Evolutionary conservation across 2,329 filamentous ascomycete genomes (phyloP).

Genomic region (Colletotrichum navitas): DNA sequence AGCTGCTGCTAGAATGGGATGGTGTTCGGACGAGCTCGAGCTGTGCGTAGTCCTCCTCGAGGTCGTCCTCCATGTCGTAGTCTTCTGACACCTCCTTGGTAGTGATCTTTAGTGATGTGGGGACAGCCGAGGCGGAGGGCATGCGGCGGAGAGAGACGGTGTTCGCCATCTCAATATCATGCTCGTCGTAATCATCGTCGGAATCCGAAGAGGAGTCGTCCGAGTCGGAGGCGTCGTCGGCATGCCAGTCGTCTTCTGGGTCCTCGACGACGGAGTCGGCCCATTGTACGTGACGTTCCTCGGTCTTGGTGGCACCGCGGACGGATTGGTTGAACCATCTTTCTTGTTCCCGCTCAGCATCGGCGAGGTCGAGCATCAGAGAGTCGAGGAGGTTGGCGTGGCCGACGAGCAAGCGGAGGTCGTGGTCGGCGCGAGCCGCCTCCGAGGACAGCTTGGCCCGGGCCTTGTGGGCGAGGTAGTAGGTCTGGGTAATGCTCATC

Average conservation of each 20-base stretch:
- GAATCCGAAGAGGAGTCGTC: conserved; percentile 48
- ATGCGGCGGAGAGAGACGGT: conserved; percentile 61
- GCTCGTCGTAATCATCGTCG: conserved; percentile 66
- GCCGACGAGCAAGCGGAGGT: conserved; percentile 94
- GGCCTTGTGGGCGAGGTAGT: conserved; percentile 97
- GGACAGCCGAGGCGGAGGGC: conserved; percentile 50
- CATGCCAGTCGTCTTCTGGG: conserved; percentile 76
- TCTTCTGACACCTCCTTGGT: conserved; percentile 54
- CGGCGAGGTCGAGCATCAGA: conserved; percentile 91
- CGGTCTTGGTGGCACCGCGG: conserved; percentile 71
- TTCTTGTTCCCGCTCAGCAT: conserved; percentile 95
- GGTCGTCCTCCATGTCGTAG: conserved; percentile 64
- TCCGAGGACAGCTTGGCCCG: conserved; percentile 95
- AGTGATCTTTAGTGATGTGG: conserved; percentile 43
- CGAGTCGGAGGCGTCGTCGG: conserved; percentile 72
- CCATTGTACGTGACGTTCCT: conserved; percentile 85
- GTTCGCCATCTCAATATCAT: conserved; percentile 69
- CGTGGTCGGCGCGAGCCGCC: conserved; percentile 90
- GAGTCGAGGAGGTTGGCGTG: conserved; percentile 98
- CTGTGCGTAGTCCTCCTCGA: conserved; percentile 74
- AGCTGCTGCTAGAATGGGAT: conserved; percentile 68
- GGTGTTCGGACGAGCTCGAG: conserved; percentile 77
- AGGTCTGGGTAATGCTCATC: conserved; percentile 98
- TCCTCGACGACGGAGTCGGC: conserved; percentile 83
- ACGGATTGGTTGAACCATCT: conserved; percentile 98